Evolutionary conservation across 192 early-diverging fungal species (phyloP), one percentile per base, ranked within the genome.

Genomic region (Thoreauomyces humboldtii): DNA sequence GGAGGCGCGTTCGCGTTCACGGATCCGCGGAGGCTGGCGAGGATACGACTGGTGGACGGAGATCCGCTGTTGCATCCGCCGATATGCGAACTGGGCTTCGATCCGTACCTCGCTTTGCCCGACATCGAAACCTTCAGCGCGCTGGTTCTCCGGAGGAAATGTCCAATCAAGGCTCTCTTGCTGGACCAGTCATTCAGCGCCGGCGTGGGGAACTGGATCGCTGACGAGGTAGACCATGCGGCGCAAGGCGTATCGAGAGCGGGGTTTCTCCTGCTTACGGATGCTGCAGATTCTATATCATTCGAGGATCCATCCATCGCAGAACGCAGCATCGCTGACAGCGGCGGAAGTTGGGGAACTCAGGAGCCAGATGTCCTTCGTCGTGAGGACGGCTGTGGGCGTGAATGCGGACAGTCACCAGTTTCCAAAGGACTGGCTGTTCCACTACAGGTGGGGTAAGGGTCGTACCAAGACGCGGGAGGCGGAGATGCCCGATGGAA

Each of bases 191-290:
- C 67, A 6, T 89, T 94, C 58, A 83, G 79, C 0, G 88, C 90
- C 0, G 92, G 92, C 2, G 80, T 94, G 2, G 92, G 91, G 0
- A 94, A 93, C 71, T 94, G 91, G 91, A 75, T 93, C 12, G 91
- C 91, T 0, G 92, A 93, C 69, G 91, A 91, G 72, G 68, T 75
- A 22, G 15, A 22, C 7, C 47, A 17, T 7, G 11, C 11, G 38
- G 38, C 9, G 9, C 38, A 9, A 41, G 17, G 38, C 38, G 38
- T 41, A 41, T 9, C 17, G 38, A 41, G n/a, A n/a, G n/a, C n/a
- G n/a, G n/a, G n/a, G n/a, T n/a, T n/a, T n/a, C n/a, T n/a, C n/a
- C n/a, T n/a, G n/a, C n/a, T 63, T 4, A 17, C 38, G 38, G 17
- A 17, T 17, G 21, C 9, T 35, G 31, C 34, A 77, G 72, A 75